A percentile compares a stretch with the other conserved stretches of the same genome.
phyloP scores from a whole-genome alignment of 768 basidiomycete genomes.

The Suillus americanus region DNA sequence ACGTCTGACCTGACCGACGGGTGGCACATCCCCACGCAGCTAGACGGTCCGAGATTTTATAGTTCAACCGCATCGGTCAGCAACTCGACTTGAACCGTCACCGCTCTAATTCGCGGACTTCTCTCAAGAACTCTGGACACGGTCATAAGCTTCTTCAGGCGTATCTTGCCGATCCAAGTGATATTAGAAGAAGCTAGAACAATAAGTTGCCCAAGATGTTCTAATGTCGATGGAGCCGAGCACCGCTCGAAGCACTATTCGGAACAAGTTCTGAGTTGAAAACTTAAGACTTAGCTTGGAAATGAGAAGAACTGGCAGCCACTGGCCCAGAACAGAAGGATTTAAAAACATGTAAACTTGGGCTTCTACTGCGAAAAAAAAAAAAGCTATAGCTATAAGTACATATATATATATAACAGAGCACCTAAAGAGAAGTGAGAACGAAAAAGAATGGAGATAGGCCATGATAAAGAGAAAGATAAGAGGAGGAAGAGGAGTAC shows the following conservation, averaged over 20 bases:
- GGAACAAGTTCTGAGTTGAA: neutral
- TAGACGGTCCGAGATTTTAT: neutral
- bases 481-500: slow-evolving; percentile 14
- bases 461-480: slow-evolving; percentile 10
- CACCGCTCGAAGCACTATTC: neutral
- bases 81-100: neutral
- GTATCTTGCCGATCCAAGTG: neutral
- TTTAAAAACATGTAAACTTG: neutral
- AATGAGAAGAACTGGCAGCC: neutral
- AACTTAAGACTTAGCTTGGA: neutral
- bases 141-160: slow-evolving; percentile 1
- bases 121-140: neutral
- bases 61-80: neutral
- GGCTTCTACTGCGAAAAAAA: neutral
- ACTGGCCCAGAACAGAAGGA: neutral
- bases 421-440: neutral
- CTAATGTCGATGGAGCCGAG: neutral
- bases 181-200: neutral
- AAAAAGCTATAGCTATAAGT: slow-evolving; percentile 20
- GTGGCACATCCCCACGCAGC: neutral
- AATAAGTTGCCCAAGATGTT: neutral
- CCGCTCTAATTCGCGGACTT: slow-evolving; percentile 1
- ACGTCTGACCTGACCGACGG: neutral
- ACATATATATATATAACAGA: slow-evolving; percentile 24
- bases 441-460: neutral